Conservation (phyloP, 2,329 filamentous ascomycete genomes). For the Hymenoscyphus fructigenus region DNA sequence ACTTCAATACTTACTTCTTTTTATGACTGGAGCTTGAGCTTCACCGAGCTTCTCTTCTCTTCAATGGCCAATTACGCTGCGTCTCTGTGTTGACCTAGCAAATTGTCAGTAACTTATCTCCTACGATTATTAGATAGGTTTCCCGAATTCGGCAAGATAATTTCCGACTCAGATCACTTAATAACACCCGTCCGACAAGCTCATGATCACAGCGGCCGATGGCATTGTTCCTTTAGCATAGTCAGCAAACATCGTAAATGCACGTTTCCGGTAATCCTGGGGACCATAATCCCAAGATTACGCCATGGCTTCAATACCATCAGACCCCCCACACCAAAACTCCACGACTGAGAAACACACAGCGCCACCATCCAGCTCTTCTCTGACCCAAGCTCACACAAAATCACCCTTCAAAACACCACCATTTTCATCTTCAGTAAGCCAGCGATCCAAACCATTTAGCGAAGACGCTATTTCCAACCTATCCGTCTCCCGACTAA, state of each 20-base stretch:
- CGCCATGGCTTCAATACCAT: background rate
- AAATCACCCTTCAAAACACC: background rate
- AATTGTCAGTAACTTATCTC: too few relatives aligned
- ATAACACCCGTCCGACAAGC: too few relatives aligned
- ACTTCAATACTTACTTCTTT: too few relatives aligned
- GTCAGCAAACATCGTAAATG: background rate
- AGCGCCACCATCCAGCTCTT: background rate
- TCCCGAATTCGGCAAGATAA: too few relatives aligned
- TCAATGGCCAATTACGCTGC: too few relatives aligned
- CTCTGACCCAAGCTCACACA: background rate
- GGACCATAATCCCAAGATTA: background rate
- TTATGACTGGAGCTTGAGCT: too few relatives aligned
- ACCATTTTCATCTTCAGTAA: constrained; percentile 1
- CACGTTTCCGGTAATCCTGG: background rate
- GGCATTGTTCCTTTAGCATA: background rate
- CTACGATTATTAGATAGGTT: too few relatives aligned
- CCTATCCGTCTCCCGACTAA: constrained; percentile 25
- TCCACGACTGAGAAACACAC: background rate
- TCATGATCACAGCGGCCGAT: too few relatives aligned
- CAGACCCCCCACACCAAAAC: background rate
- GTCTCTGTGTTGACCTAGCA: too few relatives aligned
- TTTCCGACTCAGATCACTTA: too few relatives aligned
- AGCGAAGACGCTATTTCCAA: constrained; percentile 5
- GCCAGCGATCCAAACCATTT: constrained; percentile 1
- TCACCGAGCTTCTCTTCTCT: too few relatives aligned